phyloP scores from a whole-genome alignment of 192 early-diverging fungal species.

The Spinellus fusiger region DNA sequence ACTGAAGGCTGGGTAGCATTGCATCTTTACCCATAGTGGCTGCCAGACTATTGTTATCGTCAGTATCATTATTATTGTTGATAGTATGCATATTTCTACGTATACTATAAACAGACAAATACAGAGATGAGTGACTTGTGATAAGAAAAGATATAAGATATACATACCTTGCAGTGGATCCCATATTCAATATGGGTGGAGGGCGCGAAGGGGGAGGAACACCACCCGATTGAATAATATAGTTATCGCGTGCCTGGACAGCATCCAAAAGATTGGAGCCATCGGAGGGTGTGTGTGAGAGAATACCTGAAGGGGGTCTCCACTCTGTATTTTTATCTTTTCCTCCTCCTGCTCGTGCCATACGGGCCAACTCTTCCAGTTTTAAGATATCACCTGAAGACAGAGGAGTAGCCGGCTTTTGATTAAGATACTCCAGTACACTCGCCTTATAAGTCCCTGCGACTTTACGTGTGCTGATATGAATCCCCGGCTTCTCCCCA shows the following conservation, averaged over 20 bases:
- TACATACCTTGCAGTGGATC: no score
- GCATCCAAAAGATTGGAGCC: not conserved
- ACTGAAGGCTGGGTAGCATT: not conserved
- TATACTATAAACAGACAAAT: no score
- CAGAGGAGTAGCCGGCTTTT: constrained; percentile 25
- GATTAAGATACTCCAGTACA: constrained; percentile 20
- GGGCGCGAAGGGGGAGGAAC: constrained; percentile 8
- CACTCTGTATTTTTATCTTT: constrained; percentile 9
- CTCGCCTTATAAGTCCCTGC: constrained; percentile 13
- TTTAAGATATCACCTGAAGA: constrained; percentile 30
- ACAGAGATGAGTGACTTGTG: no score
- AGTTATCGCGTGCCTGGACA: constrained; percentile 3
- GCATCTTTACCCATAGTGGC: not conserved
- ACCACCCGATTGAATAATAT: constrained; percentile 5
- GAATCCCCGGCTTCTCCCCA: not conserved
- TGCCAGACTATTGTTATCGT: not conserved
- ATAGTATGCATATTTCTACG: no score
- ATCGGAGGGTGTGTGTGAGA: not conserved
- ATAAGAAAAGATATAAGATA: no score
- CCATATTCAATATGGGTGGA: not conserved
- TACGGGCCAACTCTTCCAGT: constrained; percentile 29
- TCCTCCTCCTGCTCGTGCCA: constrained; percentile 6
- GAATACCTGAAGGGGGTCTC: constrained; percentile 23
- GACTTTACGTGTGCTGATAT: not conserved
- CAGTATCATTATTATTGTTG: not conserved